Evolutionary conservation across 495 filamentous ascomycete genomes (phyloP), one percentile per base, ranked within the genome.

Genomic region (Oleoguttula mirabilis): DNA sequence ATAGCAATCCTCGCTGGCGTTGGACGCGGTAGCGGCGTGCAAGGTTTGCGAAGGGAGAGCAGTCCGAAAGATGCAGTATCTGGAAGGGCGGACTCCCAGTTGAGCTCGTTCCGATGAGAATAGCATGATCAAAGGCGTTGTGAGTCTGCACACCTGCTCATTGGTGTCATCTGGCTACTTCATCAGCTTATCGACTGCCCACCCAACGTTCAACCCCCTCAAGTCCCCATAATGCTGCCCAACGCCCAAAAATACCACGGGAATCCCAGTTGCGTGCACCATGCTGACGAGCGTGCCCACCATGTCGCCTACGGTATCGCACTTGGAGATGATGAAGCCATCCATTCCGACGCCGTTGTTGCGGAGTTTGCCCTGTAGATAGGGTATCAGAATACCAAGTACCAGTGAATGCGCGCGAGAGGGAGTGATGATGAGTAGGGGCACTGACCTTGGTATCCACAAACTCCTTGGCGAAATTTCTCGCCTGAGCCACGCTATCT

Each of bases 261-360:
- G 90, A n/a, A 55, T 55, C 1, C 88, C 86, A 3, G 92, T 96
- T 11, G 90, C 88, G 67, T 94, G 88, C 31, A 96, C 92, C 70
- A 98, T 93, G 61, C 85, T 94, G 21, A 98, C 90, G 48, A 98
- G 62, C 3, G 85, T 94, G 21, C 90, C 90, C 31, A 94, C 85
- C 90, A 96, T 98, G 64, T 96, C 88, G 20, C 90, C 90, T 32
- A 96, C 90, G 0, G 90, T 98, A 64, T 98, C 90, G 60, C 90
- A 98, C 58, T 98, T 98, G 45, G 80, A 88, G 55, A 98, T 94
- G 52, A 98, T 93, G 56, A 98, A 98, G 2, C 90, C 90, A 61
- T 98, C 90, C 45, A 53, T 48, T 4, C 50, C 34, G 92, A 59
- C 36, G 75, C 74, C 49, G 86, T 71, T 21, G 75, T 53, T 53